Evolutionary conservation across 2,329 filamentous ascomycete genomes (phyloP).

Genomic region (Aspergillus alliaceus): DNA sequence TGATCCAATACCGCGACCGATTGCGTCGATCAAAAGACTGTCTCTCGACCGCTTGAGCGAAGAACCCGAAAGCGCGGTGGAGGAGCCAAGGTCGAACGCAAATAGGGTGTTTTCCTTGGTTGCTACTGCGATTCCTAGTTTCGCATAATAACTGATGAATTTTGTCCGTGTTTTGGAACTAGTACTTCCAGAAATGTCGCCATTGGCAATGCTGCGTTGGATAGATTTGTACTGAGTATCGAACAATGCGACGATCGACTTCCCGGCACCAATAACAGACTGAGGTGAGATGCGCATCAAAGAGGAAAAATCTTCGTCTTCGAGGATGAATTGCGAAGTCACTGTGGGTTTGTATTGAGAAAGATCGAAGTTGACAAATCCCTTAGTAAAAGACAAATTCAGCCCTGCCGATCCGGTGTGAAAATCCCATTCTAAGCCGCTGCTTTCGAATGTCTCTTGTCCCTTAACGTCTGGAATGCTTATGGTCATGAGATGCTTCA

Average conservation of each 20-base stretch:
- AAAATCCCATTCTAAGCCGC: constrained; percentile 38
- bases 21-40: constrained; percentile 43
- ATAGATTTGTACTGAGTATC: constrained; percentile 50
- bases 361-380: constrained; percentile 44
- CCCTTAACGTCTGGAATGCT: constrained; percentile 34
- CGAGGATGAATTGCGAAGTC: constrained; percentile 40
- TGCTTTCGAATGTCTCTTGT: constrained; percentile 23
- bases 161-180: constrained; percentile 27
- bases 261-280: constrained; percentile 42
- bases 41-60: constrained; percentile 42
- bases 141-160: constrained; percentile 47
- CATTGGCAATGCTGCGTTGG: constrained; percentile 40
- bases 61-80: constrained; percentile 26
- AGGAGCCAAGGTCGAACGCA: constrained; percentile 43
- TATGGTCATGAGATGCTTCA: constrained; percentile 39
- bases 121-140: constrained; percentile 44
- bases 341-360: constrained; percentile 43
- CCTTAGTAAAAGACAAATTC: constrained; percentile 39
- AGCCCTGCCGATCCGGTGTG: constrained; percentile 41
- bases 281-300: constrained; percentile 45
- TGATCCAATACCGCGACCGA: constrained; percentile 42
- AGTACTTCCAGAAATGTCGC: constrained; percentile 28
- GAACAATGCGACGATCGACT: constrained; percentile 45
- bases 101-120: constrained; percentile 43
- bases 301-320: constrained; percentile 39